Evolutionary conservation across 495 filamentous ascomycete species (phyloP), one percentile per base, ranked within the genome.

Genomic region (Penicilliopsis zonata): DNA sequence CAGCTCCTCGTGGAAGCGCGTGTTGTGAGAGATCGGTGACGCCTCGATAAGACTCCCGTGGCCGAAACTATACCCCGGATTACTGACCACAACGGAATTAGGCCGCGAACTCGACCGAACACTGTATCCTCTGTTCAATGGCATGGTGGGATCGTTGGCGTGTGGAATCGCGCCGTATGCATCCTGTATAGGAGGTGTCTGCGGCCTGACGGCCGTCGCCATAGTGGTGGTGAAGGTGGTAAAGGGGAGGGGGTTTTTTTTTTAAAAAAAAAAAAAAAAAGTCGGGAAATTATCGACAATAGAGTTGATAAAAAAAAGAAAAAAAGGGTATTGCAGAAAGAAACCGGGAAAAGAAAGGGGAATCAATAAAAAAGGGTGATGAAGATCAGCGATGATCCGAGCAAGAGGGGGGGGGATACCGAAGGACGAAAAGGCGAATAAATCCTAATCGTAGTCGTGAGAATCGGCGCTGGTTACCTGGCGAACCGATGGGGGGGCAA

Each of bases 1-100:
- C 59, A 78, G 77, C 42, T 86, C 78, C 50, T 86, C 80, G 37
- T 68, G 77, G 37, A 84, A 84, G 24, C 63, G 48, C 34, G 56
- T 52, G 24, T 65, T 61, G 31, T 69, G 63, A 20, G 61, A 42
- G 20, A 67, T 42, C 13, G 62, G 56, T 1, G 67, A 59, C 5
- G 55, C 35, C 8, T 67, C 60, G 9, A 30, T 27, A 13, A 52
- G 55, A 31, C 58, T 52, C 23, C 54, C 60, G 18, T 57, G 57
- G 12, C 57, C 41, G 17, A 56, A 55, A 13, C 57, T 40, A 30
- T 40, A 41, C 10, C 31, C 43, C 14, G 63, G 53, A 27, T 33
- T 42, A 34, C 35, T 52, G 24, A 52, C 57, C 18, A 53, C 45
- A 32, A 52, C 62, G 19, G 63, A 63, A 35, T 47, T 59, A 8